phyloP scores from a whole-genome alignment of 441 rosid genomes.

The Eruca vesicaria region DNA sequence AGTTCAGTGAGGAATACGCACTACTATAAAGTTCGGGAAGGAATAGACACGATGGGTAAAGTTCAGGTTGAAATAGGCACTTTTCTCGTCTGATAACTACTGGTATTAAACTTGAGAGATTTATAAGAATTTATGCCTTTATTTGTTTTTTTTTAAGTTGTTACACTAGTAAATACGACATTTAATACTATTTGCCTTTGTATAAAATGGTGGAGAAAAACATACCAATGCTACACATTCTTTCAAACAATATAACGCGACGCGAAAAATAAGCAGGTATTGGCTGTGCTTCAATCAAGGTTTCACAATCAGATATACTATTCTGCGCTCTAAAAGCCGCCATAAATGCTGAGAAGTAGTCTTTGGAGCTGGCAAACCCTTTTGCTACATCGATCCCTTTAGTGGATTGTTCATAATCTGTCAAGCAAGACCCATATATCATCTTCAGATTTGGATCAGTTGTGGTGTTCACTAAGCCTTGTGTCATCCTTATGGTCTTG shows the following conservation, averaged over 20 bases:
- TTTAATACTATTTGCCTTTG: neutral
- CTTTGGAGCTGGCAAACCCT: neutral
- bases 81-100: too few relatives aligned
- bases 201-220: conserved; percentile 5
- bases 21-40: too few relatives aligned
- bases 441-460: conserved; percentile 4
- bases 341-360: neutral
- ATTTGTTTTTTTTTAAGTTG: neutral
- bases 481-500: neutral
- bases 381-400: neutral
- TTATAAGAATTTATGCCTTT: too few relatives aligned
- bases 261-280: neutral
- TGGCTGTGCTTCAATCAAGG: neutral
- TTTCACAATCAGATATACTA: conserved; percentile 5
- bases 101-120: too few relatives aligned
- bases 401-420: neutral
- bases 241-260: neutral
- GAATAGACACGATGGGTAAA: too few relatives aligned
- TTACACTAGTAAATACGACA: neutral
- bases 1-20: too few relatives aligned
- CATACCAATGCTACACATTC: conserved; percentile 9
- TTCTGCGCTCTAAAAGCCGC: neutral
- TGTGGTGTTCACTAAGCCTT: neutral
- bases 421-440: conserved; percentile 4
- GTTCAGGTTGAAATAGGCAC: too few relatives aligned